These are phyloP conservation scores for Combretum micranthum DNA, from an alignment of 345 rosid species.

Conservation along the genomic window DNA sequence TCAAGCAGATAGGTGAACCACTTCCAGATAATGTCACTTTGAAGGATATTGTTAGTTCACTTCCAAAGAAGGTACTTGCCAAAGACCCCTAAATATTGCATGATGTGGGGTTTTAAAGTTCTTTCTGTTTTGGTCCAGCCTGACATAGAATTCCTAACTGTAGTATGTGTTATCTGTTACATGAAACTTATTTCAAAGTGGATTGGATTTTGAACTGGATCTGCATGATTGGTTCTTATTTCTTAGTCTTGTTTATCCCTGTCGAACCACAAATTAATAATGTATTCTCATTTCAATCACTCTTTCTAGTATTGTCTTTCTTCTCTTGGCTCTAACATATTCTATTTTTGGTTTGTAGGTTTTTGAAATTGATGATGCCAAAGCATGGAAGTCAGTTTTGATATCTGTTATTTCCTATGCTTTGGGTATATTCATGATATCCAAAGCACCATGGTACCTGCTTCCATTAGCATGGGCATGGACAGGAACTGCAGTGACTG, in stretches of 20 bases:
- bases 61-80: slow-evolving; percentile 58
- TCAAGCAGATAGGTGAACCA: slow-evolving; percentile 76
- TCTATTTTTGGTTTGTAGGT: slow-evolving; percentile 35
- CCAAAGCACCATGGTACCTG: slow-evolving; percentile 86
- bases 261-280: no score
- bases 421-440: slow-evolving; percentile 74
- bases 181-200: no score
- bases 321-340: neutral
- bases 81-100: neutral
- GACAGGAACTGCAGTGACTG: slow-evolving; percentile 91
- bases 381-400: slow-evolving; percentile 87
- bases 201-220: no score
- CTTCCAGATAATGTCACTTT: slow-evolving; percentile 73
- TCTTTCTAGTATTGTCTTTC: no score
- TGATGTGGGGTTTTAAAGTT: neutral
- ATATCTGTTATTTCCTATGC: slow-evolving; percentile 72
- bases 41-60: slow-evolving; percentile 69
- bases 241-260: no score
- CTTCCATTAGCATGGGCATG: slow-evolving; percentile 98
- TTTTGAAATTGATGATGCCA: slow-evolving; percentile 73
- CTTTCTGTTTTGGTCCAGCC: neutral
- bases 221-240: no score
- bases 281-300: no score
- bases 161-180: no score
- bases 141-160: neutral